A percentile compares a stretch with the other conserved stretches of the same genome.
Conservation (phyloP, 2,329 filamentous ascomycete species). For the Teratosphaeriaceae sp. region DNA sequence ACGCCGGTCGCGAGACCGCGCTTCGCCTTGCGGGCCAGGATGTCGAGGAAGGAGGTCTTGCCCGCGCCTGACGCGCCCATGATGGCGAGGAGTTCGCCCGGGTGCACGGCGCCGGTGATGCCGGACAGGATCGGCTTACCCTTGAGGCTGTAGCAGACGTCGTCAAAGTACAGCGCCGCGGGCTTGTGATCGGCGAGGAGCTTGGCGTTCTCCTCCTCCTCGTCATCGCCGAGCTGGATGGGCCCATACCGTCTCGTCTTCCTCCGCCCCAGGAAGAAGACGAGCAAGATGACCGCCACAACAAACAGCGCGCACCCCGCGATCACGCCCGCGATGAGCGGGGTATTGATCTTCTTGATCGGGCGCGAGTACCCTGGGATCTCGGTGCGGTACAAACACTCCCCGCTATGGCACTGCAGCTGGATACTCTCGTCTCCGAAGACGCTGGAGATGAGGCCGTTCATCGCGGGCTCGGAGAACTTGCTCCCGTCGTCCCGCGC, state of each 20-base stretch:
- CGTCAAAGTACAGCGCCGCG: conserved; percentile 78
- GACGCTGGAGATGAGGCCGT: conserved; percentile 76
- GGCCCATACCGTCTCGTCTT: conserved; percentile 58
- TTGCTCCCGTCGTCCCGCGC: conserved; percentile 64
- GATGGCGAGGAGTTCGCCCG: conserved; percentile 92
- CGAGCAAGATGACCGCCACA: conserved; percentile 72
- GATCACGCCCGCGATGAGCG: conserved; percentile 89
- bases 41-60: conserved; percentile 95
- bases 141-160: conserved; percentile 80
- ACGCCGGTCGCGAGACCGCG: conserved; percentile 70
- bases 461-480: conserved; percentile 89
- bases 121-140: conserved; percentile 76
- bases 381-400: conserved; percentile 89
- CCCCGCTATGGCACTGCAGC: conserved; percentile 73
- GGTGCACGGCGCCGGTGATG: conserved; percentile 80
- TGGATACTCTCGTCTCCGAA: conserved; percentile 91
- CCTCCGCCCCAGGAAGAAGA: conserved; percentile 84
- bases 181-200: conserved; percentile 90
- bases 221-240: conserved; percentile 73
- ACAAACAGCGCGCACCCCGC: conserved; percentile 79
- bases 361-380: conserved; percentile 85
- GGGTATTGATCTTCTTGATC: conserved; percentile 93
- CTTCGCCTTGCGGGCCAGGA: conserved; percentile 95
- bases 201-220: conserved; percentile 75
- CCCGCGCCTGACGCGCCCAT: conserved; percentile 98